Evolutionary conservation across 805 yeast genomes (phyloP).

Genomic region (Tetrapisispora nanseiensis): DNA sequence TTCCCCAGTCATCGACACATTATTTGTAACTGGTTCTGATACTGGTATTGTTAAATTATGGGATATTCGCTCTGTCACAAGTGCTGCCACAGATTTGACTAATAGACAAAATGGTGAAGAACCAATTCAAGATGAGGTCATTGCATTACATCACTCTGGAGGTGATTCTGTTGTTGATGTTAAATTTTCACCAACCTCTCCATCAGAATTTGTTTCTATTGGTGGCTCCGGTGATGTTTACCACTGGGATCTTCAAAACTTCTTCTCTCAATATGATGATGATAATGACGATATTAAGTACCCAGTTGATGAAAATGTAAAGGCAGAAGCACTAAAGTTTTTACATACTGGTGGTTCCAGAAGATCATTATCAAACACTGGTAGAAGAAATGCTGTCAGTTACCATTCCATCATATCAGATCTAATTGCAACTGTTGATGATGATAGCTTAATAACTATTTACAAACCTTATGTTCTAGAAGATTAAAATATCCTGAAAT

Average conservation of each 20-base stretch:
- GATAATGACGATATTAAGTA: slow-evolving; percentile 30
- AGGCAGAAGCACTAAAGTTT: slow-evolving; percentile 24
- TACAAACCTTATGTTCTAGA: slow-evolving; percentile 23
- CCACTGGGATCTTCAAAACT: slow-evolving; percentile 31
- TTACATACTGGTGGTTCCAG: slow-evolving; percentile 25
- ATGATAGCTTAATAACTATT: slow-evolving; percentile 23
- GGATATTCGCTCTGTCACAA: slow-evolving; percentile 27
- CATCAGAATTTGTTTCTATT: slow-evolving; percentile 25
- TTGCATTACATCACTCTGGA: slow-evolving; percentile 22
- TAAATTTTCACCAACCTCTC: slow-evolving; percentile 22
- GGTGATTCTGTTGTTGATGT: slow-evolving; percentile 28
- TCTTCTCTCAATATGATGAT: slow-evolving; percentile 36
- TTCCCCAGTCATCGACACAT: slow-evolving; percentile 20
- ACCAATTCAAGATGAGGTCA: slow-evolving; percentile 22
- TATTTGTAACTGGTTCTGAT: slow-evolving; percentile 26
- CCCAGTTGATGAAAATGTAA: slow-evolving; percentile 15
- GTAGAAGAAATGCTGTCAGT: slow-evolving; percentile 22
- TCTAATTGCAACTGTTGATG: slow-evolving; percentile 26
- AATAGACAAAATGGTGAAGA: slow-evolving; percentile 23
- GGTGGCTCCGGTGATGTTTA: slow-evolving; percentile 28
- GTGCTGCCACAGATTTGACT: slow-evolving; percentile 18
- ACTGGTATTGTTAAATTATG: slow-evolving; percentile 28
- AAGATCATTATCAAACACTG: slow-evolving; percentile 14
- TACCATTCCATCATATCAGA: slow-evolving; percentile 27
- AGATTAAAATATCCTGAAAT: no score